These are phyloP conservation scores for Syzygium oleosum DNA, from an alignment of 345 rosid species.

Conservation along the genomic window DNA sequence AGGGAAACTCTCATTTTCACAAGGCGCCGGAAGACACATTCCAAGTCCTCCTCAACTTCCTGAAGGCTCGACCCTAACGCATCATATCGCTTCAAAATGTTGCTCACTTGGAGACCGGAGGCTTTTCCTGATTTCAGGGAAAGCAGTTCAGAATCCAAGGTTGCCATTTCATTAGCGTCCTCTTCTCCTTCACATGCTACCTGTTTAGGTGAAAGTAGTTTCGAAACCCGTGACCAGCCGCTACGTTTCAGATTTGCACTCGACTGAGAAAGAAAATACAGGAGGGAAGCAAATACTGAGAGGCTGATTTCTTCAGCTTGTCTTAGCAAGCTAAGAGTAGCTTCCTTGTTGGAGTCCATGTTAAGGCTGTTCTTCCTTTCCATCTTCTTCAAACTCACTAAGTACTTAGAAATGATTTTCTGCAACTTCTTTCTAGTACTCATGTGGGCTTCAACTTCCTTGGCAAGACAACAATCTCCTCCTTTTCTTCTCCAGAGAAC, in stretches of 20 bases:
- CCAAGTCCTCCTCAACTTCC: slow-evolving; percentile 10
- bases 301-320: slow-evolving; percentile 20
- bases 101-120: not conserved
- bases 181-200: not conserved
- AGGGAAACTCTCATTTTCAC: slow-evolving; percentile 9
- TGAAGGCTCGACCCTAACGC: slow-evolving; percentile 3
- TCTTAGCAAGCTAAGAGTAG: slow-evolving; percentile 8
- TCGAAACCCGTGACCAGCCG: slow-evolving; percentile 7
- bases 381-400: slow-evolving; percentile 7
- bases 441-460: slow-evolving; percentile 14
- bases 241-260: slow-evolving; percentile 4
- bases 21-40: slow-evolving; percentile 8
- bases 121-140: slow-evolving; percentile 7
- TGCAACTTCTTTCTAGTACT: slow-evolving; percentile 19
- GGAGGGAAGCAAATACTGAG: slow-evolving; percentile 15
- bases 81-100: not conserved
- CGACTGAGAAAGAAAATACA: slow-evolving; percentile 1
- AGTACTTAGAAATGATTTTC: slow-evolving; percentile 2
- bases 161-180: not conserved
- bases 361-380: not conserved
- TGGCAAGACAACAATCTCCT: not conserved
- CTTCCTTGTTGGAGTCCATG: not conserved
- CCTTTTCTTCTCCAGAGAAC: slow-evolving; percentile 23
- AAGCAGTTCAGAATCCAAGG: slow-evolving; percentile 4
- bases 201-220: slow-evolving; percentile 11